phyloP scores from a whole-genome alignment of 2,329 filamentous ascomycete species.

The Ophiosphaerella korrae region DNA sequence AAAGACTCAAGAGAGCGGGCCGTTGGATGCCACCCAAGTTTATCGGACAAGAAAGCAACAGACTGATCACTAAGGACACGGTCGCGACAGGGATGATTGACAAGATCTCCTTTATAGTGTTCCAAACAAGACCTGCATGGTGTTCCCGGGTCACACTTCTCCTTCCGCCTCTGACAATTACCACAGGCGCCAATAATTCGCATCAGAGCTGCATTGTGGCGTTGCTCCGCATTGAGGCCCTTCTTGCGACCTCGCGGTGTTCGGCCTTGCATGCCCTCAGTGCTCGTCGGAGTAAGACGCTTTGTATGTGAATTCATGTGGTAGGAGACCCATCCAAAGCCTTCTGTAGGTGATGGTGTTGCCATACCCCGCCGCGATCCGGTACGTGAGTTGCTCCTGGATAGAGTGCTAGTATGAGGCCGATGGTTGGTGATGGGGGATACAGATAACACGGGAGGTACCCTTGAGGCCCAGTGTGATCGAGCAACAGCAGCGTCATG shows the following conservation, averaged over 20 bases:
- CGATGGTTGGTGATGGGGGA: constrained; percentile 31
- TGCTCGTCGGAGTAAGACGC: constrained; percentile 36
- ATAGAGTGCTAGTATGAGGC: constrained; percentile 26
- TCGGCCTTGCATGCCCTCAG: constrained; percentile 31
- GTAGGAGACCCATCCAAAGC: constrained; percentile 44
- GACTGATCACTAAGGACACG: constrained; percentile 36
- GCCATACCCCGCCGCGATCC: constrained; percentile 26
- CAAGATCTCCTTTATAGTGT: constrained; percentile 44
- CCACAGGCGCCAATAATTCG: constrained; percentile 42
- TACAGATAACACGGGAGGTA: constrained; percentile 31
- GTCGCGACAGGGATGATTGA: constrained; percentile 45
- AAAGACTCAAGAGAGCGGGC: constrained; percentile 33
- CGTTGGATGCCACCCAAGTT: constrained; percentile 45
- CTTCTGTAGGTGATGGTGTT: constrained; percentile 36
- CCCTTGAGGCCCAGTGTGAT: constrained; percentile 18
- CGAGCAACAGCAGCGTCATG: constrained; percentile 13
- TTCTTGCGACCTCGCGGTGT: constrained; percentile 40
- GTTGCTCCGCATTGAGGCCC: constrained; percentile 39
- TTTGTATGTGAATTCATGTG: constrained; percentile 38
- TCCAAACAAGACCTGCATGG: constrained; percentile 48
- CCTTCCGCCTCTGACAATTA: constrained; percentile 44
- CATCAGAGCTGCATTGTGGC: constrained; percentile 45
- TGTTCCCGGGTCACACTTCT: constrained; percentile 47
- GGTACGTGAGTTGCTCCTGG: constrained; percentile 31
- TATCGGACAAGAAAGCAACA: constrained; percentile 35